Evolutionary conservation across 805 yeast species (phyloP), one percentile per base, ranked within the genome.

Genomic region (Barnettozyma siamensis): DNA sequence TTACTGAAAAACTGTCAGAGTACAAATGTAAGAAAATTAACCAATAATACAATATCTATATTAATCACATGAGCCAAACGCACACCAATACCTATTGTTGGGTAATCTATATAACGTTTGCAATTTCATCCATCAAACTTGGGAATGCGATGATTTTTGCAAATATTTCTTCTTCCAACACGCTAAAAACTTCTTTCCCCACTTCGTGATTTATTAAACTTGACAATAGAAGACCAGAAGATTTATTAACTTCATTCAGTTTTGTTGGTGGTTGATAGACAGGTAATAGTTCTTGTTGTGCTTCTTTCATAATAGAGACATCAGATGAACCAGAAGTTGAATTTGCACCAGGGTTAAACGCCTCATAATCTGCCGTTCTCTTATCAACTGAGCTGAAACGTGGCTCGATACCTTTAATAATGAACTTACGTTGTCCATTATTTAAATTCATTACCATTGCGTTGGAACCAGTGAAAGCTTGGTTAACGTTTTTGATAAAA

Each of bases 321-420:
- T 37, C 40, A 6, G 44, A 7, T 9, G 18, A 31, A 19, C 35
- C 29, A 12, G 39, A 46, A 12, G 29, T 32, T 17, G 31, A 17
- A 31, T 23, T 30, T 24, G 43, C n/a, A 32, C 37, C 23, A 16
- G 52, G 37, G 51, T 56, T 39, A 50, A 49, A 19, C 1, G 75
- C 73, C 24, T 69, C 73, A 24, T 48, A 46, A 38, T 70, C 72
- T 3, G 76, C 80, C 10, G 66, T 69, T 37, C 60, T 65, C 5
- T 73, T 54, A 37, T 63, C 64, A 27, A 82, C 80, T 2, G 81
- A 72, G 37, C 63, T 67, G 35, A 68, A 68, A 53, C 99, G 75
- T 21, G 99, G 98, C 59, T 85, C 88, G 43, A 93, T 86, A 11
- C 99, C 98, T 63, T 86, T 86, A 55, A 93, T 93, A 33, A 93